A percentile compares a stretch with the other conserved stretches of the same genome.
These are phyloP conservation scores for Picea sitchensis DNA, from an alignment of 75 land plant species.

Conservation along the genomic window DNA sequence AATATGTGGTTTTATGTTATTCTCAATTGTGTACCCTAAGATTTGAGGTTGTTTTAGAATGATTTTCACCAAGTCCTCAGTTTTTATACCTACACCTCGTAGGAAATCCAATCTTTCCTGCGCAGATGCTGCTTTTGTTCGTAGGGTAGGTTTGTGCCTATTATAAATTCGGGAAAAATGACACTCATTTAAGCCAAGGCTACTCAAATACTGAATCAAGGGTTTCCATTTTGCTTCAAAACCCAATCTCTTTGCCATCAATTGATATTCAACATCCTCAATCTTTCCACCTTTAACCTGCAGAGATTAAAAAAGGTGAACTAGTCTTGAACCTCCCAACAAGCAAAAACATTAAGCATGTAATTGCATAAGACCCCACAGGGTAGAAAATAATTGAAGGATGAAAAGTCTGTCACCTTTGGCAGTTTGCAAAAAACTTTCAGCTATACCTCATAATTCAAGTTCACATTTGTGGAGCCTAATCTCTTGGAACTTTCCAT, in stretches of 20 bases:
- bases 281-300: conserved; percentile 22
- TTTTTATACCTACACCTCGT: conserved; percentile 60
- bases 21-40: conserved; percentile 81
- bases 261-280: conserved; percentile 19
- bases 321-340: neutral
- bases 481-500: neutral
- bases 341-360: neutral
- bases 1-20: conserved; percentile 66
- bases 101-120: conserved; percentile 67
- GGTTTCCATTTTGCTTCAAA: conserved; percentile 66
- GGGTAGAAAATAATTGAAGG: neutral
- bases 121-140: conserved; percentile 51
- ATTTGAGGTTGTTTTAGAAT: conserved; percentile 82
- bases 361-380: too few species aligned
- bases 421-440: neutral
- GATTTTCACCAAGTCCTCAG: conserved; percentile 55
- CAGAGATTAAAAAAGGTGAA: neutral
- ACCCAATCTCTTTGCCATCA: conserved; percentile 39
- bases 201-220: conserved; percentile 66
- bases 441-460: conserved; percentile 2
- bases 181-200: conserved; percentile 59
- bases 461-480: neutral
- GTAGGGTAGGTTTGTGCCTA: conserved; percentile 75
- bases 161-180: conserved; percentile 65
- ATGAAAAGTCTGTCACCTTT: conserved; percentile 2